These are phyloP conservation scores for Auricularia sp. DNA, from an alignment of 768 basidiomycete species.

Conservation along the genomic window DNA sequence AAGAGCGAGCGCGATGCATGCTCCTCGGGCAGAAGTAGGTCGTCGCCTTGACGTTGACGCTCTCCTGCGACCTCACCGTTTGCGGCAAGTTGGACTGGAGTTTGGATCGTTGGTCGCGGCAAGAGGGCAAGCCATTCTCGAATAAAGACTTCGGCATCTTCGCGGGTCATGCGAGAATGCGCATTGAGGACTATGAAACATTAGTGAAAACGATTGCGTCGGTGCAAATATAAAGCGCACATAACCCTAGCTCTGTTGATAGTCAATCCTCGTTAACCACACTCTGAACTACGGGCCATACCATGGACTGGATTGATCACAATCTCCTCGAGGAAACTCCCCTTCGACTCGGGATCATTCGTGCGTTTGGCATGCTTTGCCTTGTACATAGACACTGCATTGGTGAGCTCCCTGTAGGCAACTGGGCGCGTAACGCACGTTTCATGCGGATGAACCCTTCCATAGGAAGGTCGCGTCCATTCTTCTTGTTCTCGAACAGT, in stretches of 20 bases:
- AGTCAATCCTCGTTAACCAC: too few relatives aligned
- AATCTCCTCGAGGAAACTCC: conserved; percentile 42
- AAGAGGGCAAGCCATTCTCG: conserved; percentile 40
- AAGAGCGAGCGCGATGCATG: conserved; percentile 58
- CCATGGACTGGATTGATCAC: conserved; percentile 65
- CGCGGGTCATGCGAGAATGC: conserved; percentile 47
- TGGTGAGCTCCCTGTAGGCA: not conserved
- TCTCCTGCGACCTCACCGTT: conserved; percentile 3
- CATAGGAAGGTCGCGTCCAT: conserved; percentile 61
- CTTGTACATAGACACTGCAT: conserved; percentile 62
- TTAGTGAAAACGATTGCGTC: too few relatives aligned
- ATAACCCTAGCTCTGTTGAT: too few relatives aligned
- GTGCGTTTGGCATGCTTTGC: conserved; percentile 51
- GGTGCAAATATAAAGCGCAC: too few relatives aligned
- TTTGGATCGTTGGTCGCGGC: conserved; percentile 32
- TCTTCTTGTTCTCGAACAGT: conserved; percentile 49
- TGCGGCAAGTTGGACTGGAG: conserved; percentile 19
- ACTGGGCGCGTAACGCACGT: conserved; percentile 30
- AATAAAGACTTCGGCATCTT: conserved; percentile 51
- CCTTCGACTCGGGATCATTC: conserved; percentile 31
- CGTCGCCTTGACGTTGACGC: conserved; percentile 14
- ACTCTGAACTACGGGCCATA: conserved; percentile 12
- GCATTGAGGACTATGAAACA: conserved; percentile 52
- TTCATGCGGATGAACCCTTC: conserved; percentile 74
- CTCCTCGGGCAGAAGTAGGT: conserved; percentile 64